Evolutionary conservation across 768 basidiomycete genomes (phyloP), one percentile per base, ranked within the genome.

Genomic region (Mycena venus): DNA sequence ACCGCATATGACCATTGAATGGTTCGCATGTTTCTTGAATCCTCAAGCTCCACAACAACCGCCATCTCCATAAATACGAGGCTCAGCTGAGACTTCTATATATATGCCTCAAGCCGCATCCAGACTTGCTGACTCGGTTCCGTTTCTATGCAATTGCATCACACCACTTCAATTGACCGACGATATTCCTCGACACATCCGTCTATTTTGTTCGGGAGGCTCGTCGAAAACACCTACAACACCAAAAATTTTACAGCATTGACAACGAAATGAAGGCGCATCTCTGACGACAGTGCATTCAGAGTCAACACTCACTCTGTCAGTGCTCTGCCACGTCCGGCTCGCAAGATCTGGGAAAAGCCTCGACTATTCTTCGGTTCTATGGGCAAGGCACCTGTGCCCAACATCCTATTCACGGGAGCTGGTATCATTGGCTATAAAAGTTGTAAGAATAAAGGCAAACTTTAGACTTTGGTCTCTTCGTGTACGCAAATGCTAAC

Each of bases 321-420:
- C 9, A 17, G 4, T 42, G 42, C 19, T 29, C 25, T 29, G 51
- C 19, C 53, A 32, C 21, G 17, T 47, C 11, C 21, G 34, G 1
- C 10, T 29, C 15, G 27, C 31, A 25, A 21, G 27, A 49, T 51
- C 23, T 51, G 56, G 75, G 67, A 14, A 61, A 75, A 68, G 71
- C 55, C 21, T 76, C 75, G 75, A 73, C 49, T 66, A 62, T 69
- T 72, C 71, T 66, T 76, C 75, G 75, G 71, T 51, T 53, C 55
- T 8, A 15, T n/a, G 21, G 21, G 29, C 67, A 38, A 31, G 21
- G 12, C 25, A 27, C 11, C 47, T 31, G 27, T 15, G 2, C 34
- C 17, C 29, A 10, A 21, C 21, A 31, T 40, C 4, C 65, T 67
- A 55, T 21, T 40, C 36, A 38, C 67, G 1, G 40, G 44, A 44